phyloP scores from a whole-genome alignment of 2,329 filamentous ascomycete species.

The Cercospora berteroae region DNA sequence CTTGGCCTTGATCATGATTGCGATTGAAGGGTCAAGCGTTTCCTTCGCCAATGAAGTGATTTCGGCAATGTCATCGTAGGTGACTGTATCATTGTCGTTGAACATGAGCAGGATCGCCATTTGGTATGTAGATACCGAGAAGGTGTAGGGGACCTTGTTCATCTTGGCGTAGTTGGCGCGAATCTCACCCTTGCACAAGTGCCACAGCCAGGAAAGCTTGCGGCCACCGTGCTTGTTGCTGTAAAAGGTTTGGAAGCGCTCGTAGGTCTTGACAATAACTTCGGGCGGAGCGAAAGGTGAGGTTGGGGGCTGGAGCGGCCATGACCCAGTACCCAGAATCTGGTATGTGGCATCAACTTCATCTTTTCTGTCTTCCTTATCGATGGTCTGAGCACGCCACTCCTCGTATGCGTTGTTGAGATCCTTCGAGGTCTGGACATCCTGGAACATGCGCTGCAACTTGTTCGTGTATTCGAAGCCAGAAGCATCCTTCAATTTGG shows the following conservation, averaged over 20 bases:
- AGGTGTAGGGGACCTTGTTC: constrained; percentile 88
- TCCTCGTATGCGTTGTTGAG: constrained; percentile 87
- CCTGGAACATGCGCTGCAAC: constrained; percentile 98
- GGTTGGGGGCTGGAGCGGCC: constrained; percentile 83
- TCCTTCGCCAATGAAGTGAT: constrained; percentile 78
- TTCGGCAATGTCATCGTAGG: constrained; percentile 82
- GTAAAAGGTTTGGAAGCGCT: constrained; percentile 88
- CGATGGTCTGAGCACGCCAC: constrained; percentile 65
- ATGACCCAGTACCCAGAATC: constrained; percentile 93
- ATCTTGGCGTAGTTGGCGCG: constrained; percentile 87
- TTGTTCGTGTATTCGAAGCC: constrained; percentile 99
- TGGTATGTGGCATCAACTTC: constrained; percentile 84
- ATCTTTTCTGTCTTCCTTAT: constrained; percentile 63
- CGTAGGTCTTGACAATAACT: constrained; percentile 81
- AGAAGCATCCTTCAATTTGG: constrained; percentile 96
- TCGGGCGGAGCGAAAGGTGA: constrained; percentile 85
- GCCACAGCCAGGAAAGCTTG: constrained; percentile 97
- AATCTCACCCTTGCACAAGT: constrained; percentile 95
- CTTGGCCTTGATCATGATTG: constrained; percentile 89
- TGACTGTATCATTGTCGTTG: constrained; percentile 82
- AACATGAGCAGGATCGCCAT: constrained; percentile 95
- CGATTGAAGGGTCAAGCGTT: constrained; percentile 79
- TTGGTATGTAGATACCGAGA: constrained; percentile 96
- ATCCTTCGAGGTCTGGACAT: constrained; percentile 98
- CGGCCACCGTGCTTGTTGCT: constrained; percentile 94